Base-by-base conservation (phyloP, 2,329 filamentous ascomycete species). In the Fusarium nisikadoi region DNA sequence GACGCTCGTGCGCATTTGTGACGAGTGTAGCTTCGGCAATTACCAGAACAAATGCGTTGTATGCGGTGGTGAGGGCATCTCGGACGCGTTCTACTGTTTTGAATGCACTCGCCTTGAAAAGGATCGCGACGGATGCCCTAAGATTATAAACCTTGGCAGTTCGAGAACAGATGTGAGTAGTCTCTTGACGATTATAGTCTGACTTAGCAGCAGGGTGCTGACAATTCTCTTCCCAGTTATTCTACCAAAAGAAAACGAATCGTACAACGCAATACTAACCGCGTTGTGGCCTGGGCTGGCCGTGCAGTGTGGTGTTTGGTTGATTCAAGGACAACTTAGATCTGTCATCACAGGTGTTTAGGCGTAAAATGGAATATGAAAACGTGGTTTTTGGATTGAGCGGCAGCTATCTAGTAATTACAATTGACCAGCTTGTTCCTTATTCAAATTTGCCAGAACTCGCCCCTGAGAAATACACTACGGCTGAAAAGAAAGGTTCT, bases 1-100 rank as follows among this genome's bases (percentile, higher is more conserved):
- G 33, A 98, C 96, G 13, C 92, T 98, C 63, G 96, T 97, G 68
- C 94, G 95, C 79, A 98, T 99, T 86, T 99, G 96, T 87, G 96
- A 99, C 86, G 96, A 99, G 85, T 99, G 96, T 88, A 95, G 93
- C 81, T 99, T 99, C 83, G 96, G 96, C 80, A 99, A 99, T 88
- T 99, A 98, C 87, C 96, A 98, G 86, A 99, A 99, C 87, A 99
- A 99, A 84, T 99, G 96, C 82, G 94, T 99, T 76, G 96, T 99
- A 46, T 99, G 96, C 84, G 96, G 96, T 81, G 96, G 96, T 77
- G 96, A 98, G 85, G 96, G 96, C 35, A 99, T 99, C 81, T 96
- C 93, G 38, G 96, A 99, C 82, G 96, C 96, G 54, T 98, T 98
- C 83, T 99, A 99, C 86, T 99, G 96, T 87, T 98, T 98, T 80